phyloP scores from a whole-genome alignment of 2,329 filamentous ascomycete genomes.

The Ciborinia camelliae region DNA sequence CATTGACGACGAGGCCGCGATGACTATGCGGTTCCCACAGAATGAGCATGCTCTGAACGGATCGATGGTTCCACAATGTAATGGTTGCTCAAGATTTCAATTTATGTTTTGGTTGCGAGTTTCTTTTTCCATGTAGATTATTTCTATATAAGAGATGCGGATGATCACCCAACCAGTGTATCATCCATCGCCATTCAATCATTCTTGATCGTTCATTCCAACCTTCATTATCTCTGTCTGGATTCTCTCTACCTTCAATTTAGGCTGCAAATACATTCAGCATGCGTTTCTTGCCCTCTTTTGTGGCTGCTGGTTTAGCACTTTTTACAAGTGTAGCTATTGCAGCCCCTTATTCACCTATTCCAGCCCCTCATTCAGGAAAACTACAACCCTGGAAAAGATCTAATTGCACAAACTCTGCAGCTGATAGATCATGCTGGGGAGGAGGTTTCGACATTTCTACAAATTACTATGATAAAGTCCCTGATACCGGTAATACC shows the following conservation, averaged over 20 bases:
- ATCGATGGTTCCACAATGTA: not conserved
- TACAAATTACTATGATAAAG: constrained; percentile 39
- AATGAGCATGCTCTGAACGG: not conserved
- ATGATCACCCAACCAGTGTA: not conserved
- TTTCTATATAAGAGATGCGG: not conserved
- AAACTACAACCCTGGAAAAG: not conserved
- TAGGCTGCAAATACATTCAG: not conserved
- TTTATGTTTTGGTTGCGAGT: not conserved
- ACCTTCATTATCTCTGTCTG: not conserved
- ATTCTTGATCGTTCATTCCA: not conserved
- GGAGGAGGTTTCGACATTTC: constrained; percentile 47
- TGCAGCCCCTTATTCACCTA: not conserved
- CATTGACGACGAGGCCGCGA: not conserved
- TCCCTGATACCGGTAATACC: constrained; percentile 45
- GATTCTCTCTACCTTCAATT: not conserved
- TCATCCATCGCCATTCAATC: not conserved
- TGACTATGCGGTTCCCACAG: not conserved
- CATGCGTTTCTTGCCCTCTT: constrained; percentile 4
- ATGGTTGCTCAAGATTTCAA: not conserved
- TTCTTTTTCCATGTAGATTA: not conserved
- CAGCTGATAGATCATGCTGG: constrained; percentile 37
- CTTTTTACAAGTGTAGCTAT: not conserved
- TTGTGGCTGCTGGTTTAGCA: not conserved
- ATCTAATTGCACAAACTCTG: constrained; percentile 8
- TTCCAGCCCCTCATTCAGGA: not conserved